Conservation (phyloP, 148 eudicot genomes). For the Camellia granthamiana region DNA sequence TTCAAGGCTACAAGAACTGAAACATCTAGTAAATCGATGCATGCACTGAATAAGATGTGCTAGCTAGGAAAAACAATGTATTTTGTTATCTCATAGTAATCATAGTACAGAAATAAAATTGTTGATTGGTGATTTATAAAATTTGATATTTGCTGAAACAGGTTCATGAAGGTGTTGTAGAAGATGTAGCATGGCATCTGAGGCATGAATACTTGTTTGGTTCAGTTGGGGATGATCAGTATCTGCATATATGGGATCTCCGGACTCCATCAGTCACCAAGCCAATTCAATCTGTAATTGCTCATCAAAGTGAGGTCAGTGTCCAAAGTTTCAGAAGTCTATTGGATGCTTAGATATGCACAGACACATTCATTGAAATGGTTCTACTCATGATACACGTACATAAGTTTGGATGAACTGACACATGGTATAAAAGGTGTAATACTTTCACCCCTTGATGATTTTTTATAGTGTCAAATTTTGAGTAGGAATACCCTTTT, state of each 20-base stretch:
- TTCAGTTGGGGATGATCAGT: conserved; percentile 70
- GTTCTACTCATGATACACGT: no score
- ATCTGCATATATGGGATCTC: conserved; percentile 78
- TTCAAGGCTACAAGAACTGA: background rate
- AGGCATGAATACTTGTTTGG: conserved; percentile 71
- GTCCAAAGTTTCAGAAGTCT: background rate
- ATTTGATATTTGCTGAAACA: conserved; percentile 22
- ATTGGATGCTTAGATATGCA: background rate
- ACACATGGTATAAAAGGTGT: background rate
- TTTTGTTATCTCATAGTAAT: background rate
- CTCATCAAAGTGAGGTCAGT: conserved; percentile 84
- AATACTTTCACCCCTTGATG: background rate
- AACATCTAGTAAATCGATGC: background rate
- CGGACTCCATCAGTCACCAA: conserved; percentile 64
- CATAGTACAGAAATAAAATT: background rate
- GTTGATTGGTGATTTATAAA: background rate
- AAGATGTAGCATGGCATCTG: conserved; percentile 82
- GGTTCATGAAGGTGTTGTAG: conserved; percentile 74
- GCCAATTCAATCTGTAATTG: conserved; percentile 79
- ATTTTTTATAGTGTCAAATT: background rate
- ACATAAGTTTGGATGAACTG: background rate
- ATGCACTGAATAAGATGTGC: background rate
- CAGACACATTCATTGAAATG: background rate
- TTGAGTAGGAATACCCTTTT: background rate
- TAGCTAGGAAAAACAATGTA: background rate